These are phyloP conservation scores for Hondaea fermentalgiana DNA, from an alignment of 108 stramenopile species.

Conservation along the genomic window DNA sequence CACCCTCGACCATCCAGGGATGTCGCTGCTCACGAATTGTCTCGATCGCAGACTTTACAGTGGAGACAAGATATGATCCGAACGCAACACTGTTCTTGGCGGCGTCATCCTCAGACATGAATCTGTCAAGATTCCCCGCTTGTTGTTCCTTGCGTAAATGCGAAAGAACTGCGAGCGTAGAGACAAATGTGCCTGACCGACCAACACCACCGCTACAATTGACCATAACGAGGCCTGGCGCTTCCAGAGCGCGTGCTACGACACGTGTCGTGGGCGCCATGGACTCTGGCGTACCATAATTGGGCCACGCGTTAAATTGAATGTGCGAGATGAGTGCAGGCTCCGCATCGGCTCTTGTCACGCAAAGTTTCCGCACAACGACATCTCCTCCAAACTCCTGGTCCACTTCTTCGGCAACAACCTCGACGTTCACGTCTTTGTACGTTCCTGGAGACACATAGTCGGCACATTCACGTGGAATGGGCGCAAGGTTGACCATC, in stretches of 20 bases:
- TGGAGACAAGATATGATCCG: background rate
- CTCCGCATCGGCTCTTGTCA: background rate
- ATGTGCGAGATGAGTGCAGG: background rate
- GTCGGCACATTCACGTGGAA: background rate
- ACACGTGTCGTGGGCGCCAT: background rate
- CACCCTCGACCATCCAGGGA: slow-evolving; percentile 4
- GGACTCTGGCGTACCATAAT: background rate
- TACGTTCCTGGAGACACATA: background rate
- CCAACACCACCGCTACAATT: slow-evolving; percentile 3
- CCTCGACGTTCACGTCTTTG: background rate
- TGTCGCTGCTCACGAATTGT: background rate
- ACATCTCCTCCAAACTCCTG: background rate
- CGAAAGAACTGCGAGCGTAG: background rate
- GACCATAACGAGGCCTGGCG: background rate
- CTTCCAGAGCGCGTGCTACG: background rate
- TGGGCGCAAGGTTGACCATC: background rate
- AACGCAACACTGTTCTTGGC: background rate
- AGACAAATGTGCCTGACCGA: background rate
- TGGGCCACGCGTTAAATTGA: background rate
- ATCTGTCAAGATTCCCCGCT: background rate
- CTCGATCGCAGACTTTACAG: background rate
- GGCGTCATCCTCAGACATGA: no score
- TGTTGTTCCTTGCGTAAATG: background rate
- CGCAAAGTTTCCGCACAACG: background rate
- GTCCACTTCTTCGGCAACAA: background rate